Percentiles rank a stretch among this genome's conserved stretches.
Evolutionary conservation across 2,329 filamentous ascomycete species (phyloP).

Genomic region (Aspergillus terreus): DNA sequence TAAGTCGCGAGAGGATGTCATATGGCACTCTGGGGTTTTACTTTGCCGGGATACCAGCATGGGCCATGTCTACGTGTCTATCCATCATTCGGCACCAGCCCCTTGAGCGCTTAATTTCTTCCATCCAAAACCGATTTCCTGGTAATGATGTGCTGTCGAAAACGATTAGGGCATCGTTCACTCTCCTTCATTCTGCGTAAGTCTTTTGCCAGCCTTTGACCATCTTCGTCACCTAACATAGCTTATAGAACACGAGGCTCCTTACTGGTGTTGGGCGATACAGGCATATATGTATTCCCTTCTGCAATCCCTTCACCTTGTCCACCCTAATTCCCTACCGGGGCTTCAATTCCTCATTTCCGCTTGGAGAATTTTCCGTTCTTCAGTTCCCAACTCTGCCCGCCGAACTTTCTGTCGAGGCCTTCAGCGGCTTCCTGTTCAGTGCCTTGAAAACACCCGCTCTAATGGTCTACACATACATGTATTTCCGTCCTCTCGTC

Average conservation of each 20-base stretch:
- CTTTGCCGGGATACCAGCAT: conserved; percentile 40
- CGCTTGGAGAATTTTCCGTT: conserved; percentile 34
- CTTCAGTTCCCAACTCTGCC: conserved; percentile 31
- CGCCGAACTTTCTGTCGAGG: conserved; percentile 22
- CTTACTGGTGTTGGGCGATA: conserved; percentile 35
- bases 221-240: neutral
- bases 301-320: conserved; percentile 40
- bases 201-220: conserved; percentile 5
- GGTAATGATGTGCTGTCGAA: conserved; percentile 23
- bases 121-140: conserved; percentile 24
- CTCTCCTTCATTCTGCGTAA: conserved; percentile 27
- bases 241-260: conserved; percentile 29
- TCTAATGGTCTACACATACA: conserved; percentile 32
- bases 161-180: conserved; percentile 24
- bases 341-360: conserved; percentile 32
- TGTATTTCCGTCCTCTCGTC: conserved; percentile 34
- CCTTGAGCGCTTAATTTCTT: conserved; percentile 30
- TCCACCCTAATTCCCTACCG: conserved; percentile 32
- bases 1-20: conserved; percentile 33
- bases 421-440: conserved; percentile 23
- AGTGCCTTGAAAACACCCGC: conserved; percentile 34
- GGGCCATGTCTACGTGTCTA: conserved; percentile 34
- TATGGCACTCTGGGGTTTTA: conserved; percentile 36
- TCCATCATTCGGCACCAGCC: conserved; percentile 38
- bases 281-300: conserved; percentile 43